phyloP scores from a whole-genome alignment of 805 yeast genomes.

The Saccharomycopsis fodiens region DNA sequence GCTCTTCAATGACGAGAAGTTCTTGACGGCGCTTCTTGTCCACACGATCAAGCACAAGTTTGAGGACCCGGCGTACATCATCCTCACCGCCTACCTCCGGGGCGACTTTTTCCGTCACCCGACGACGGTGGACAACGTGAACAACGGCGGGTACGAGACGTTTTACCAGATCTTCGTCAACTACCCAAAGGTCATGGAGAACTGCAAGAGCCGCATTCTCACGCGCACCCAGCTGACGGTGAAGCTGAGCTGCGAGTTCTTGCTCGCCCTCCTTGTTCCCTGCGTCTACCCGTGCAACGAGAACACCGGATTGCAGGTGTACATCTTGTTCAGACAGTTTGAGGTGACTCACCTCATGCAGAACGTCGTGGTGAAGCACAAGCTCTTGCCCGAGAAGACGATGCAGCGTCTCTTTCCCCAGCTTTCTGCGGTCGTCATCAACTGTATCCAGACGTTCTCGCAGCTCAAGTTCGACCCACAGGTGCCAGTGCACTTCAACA shows the following conservation, averaged over 20 bases:
- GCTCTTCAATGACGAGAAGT: not conserved
- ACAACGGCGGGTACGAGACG: not conserved
- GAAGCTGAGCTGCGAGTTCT: not conserved
- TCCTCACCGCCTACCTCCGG: slow-evolving; percentile 7
- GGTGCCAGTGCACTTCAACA: not conserved
- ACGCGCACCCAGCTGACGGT: not conserved
- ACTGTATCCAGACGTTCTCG: not conserved
- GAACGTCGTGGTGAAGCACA: not conserved
- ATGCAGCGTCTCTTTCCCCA: not conserved
- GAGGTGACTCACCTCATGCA: not conserved
- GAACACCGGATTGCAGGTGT: not conserved
- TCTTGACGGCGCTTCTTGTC: not conserved
- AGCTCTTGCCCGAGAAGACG: not conserved
- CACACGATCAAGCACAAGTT: not conserved
- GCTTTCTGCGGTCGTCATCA: not conserved
- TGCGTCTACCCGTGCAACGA: not conserved
- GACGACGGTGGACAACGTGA: not conserved
- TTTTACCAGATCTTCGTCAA: slow-evolving; percentile 5
- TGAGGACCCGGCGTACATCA: slow-evolving; percentile 14
- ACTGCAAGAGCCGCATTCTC: not conserved
- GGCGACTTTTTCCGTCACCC: slow-evolving; percentile 6
- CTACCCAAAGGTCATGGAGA: slow-evolving; percentile 8
- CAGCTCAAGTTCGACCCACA: not conserved
- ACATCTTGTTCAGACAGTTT: not conserved
- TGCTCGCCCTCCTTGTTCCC: not conserved